These are phyloP conservation scores for Geotrichum citri-aurantii DNA, from an alignment of 1,139 yeast genomes.

Conservation along the genomic window DNA sequence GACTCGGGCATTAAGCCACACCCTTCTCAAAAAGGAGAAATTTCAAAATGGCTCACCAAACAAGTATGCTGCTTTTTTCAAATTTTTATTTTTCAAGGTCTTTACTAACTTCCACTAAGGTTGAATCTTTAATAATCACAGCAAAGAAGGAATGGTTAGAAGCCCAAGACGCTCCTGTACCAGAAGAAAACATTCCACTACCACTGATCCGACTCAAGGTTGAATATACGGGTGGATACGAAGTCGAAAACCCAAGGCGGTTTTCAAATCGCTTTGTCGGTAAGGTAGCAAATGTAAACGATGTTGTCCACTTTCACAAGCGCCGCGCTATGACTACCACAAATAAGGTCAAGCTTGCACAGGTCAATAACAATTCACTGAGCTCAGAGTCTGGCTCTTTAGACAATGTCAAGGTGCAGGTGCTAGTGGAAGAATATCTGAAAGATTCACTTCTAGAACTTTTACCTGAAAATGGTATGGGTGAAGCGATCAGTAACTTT, in stretches of 20 bases:
- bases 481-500: slow-evolving; percentile 62
- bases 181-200: slow-evolving; percentile 44
- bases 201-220: slow-evolving; percentile 81
- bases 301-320: slow-evolving; percentile 54
- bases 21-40: slow-evolving; percentile 55
- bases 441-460: slow-evolving; percentile 58
- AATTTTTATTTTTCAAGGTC: background rate
- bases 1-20: slow-evolving; percentile 57
- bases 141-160: slow-evolving; percentile 52
- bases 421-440: slow-evolving; percentile 56
- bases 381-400: slow-evolving; percentile 26
- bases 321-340: slow-evolving; percentile 6
- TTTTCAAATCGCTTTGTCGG: slow-evolving; percentile 90
- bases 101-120: slow-evolving; percentile 35
- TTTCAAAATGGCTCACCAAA: slow-evolving; percentile 53
- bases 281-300: slow-evolving; percentile 80
- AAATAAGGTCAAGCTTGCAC: slow-evolving; percentile 4
- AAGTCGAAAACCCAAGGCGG: slow-evolving; percentile 83
- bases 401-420: slow-evolving; percentile 49
- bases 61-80: background rate
- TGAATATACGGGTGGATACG: slow-evolving; percentile 85
- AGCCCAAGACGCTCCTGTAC: slow-evolving; percentile 27
- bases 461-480: slow-evolving; percentile 72
- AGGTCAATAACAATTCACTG: slow-evolving; percentile 19
- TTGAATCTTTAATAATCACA: slow-evolving; percentile 57